Evolutionary conservation across 768 basidiomycete genomes (phyloP).

Genomic region (Serendipita indica): DNA sequence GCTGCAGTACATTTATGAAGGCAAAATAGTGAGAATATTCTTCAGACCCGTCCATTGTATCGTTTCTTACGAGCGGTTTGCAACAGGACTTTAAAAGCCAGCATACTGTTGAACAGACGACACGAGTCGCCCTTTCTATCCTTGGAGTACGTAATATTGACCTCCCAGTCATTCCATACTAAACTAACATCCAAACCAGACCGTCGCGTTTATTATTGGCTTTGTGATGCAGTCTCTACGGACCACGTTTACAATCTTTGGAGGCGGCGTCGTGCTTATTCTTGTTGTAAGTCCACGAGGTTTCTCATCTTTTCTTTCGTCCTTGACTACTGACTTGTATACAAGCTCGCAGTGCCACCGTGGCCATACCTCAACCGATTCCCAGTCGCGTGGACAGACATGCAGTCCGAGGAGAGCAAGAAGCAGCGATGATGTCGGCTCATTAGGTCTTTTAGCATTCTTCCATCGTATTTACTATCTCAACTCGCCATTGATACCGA

Average conservation of each 20-base stretch:
- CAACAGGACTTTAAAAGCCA: not conserved
- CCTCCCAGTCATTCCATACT: not conserved
- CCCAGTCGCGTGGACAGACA: constrained; percentile 4
- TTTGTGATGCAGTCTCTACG: not conserved
- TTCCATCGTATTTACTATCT: not conserved
- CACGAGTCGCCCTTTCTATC: constrained; percentile 1
- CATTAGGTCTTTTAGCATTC: not conserved
- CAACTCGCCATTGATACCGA: not conserved
- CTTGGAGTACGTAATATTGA: not conserved
- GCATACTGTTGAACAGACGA: not conserved
- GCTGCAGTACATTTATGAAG: constrained; percentile 3
- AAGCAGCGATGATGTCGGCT: not conserved
- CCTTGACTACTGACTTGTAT: not conserved
- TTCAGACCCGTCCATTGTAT: too few relatives aligned
- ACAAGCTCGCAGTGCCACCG: constrained; percentile 1
- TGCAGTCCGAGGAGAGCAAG: not conserved
- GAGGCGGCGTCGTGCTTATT: not conserved
- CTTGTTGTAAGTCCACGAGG: not conserved
- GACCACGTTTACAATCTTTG: not conserved
- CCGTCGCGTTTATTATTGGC: constrained; percentile 1
- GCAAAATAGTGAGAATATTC: not conserved
- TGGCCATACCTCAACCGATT: constrained; percentile 6
- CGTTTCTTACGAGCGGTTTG: too few relatives aligned
- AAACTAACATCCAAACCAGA: too few relatives aligned
- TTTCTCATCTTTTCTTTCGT: not conserved